Percentiles rank a stretch among this genome's conserved stretches.
These are phyloP conservation scores for Trametes coccinea DNA, from an alignment of 768 basidiomycete genomes.

Conservation along the genomic window DNA sequence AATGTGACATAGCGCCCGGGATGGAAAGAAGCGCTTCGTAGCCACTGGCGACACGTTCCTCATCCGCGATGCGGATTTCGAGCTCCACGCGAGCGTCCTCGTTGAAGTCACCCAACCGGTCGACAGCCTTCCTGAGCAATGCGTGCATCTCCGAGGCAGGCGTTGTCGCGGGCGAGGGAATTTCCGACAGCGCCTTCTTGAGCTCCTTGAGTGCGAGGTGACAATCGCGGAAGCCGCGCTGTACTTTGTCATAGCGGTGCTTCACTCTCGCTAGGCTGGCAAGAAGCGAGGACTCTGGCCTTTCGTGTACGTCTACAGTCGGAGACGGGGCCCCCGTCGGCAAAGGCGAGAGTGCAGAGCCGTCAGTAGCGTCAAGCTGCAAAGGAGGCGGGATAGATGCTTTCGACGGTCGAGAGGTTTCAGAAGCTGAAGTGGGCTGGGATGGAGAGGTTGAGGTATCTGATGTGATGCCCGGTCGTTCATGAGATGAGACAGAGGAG, in stretches of 20 bases:
- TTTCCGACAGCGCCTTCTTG: slow-evolving; percentile 36
- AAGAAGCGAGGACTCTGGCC: slow-evolving; percentile 29
- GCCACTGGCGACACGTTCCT: slow-evolving; percentile 61
- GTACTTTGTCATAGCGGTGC: slow-evolving; percentile 60
- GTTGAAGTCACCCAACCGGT: slow-evolving; percentile 68
- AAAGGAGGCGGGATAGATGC: slow-evolving; percentile 8
- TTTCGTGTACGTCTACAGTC: neutral
- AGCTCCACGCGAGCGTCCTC: slow-evolving; percentile 83
- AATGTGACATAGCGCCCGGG: slow-evolving; percentile 44
- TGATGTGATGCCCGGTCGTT: neutral
- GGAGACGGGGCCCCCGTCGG: neutral
- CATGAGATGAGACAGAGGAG: neutral
- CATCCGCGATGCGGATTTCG: slow-evolving; percentile 77
- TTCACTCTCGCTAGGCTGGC: slow-evolving; percentile 44
- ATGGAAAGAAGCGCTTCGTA: slow-evolving; percentile 69
- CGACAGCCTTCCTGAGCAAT: slow-evolving; percentile 52
- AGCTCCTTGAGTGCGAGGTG: slow-evolving; percentile 65
- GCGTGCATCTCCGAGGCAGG: slow-evolving; percentile 13
- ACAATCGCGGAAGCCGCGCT: slow-evolving; percentile 68
- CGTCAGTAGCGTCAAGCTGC: slow-evolving; percentile 6
- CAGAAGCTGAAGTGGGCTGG: neutral
- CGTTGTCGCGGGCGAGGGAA: slow-evolving; percentile 20
- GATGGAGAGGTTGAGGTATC: neutral
- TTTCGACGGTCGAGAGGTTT: neutral
- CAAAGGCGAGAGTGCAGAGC: slow-evolving; percentile 7